Conservation (phyloP, 2,329 filamentous ascomycete species). For the Rachicladosporium sp. region DNA sequence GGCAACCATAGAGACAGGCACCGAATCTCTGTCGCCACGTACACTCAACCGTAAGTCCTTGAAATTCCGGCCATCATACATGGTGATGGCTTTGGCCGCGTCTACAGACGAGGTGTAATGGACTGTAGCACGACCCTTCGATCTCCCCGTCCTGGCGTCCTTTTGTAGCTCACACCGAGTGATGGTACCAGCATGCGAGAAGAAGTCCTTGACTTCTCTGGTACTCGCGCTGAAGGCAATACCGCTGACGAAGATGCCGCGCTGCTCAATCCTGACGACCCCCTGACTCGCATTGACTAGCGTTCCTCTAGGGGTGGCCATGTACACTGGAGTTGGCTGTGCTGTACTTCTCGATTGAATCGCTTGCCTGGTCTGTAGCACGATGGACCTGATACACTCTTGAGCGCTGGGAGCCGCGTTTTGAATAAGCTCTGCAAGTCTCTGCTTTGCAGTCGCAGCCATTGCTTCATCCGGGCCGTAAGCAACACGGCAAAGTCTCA, state of each 20-base stretch:
- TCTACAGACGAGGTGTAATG: constrained; percentile 14
- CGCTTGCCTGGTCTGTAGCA: no score
- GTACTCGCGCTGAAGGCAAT: constrained; percentile 17
- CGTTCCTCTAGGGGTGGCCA: constrained; percentile 10
- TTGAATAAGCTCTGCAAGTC: no score
- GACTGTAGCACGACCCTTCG: constrained; percentile 18
- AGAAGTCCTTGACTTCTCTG: constrained; percentile 14
- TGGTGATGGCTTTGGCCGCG: constrained; percentile 14
- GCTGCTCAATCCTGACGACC: constrained; percentile 13
- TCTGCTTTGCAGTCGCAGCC: no score
- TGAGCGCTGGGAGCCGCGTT: no score
- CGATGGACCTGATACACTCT: no score
- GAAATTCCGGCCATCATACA: constrained; percentile 14
- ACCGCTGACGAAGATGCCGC: constrained; percentile 18
- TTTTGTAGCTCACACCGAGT: constrained; percentile 11
- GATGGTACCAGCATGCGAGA: constrained; percentile 16
- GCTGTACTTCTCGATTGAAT: no score
- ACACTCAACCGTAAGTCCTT: constrained; percentile 16
- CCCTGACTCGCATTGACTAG: constrained; percentile 16
- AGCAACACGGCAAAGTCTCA: no score
- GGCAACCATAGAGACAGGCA: constrained; percentile 7
- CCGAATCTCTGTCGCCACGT: constrained; percentile 14
- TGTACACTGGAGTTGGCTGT: constrained; percentile 6
- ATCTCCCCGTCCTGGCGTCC: constrained; percentile 14
- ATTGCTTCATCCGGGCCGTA: no score